Evolutionary conservation across 2,329 filamentous ascomycete species (phyloP), one percentile per base, ranked within the genome.

Genomic region (Epichloe sibirici): DNA sequence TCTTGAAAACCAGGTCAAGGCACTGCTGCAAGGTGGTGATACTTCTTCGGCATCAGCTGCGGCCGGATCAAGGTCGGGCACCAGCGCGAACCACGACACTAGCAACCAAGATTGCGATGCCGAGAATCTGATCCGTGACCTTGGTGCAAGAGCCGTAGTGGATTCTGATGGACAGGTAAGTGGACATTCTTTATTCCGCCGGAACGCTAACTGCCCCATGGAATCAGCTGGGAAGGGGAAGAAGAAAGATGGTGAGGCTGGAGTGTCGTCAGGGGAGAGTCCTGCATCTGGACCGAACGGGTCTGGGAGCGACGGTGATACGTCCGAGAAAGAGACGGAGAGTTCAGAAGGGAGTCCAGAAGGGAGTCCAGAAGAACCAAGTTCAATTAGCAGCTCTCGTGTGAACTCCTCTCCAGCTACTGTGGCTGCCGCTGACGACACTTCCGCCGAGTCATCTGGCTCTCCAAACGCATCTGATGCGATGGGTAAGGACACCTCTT

Each of bases 161-260:
- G 52, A 51, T 17, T 57, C 49, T 35, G 28, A 48, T 25, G 54
- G 56, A 11, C 34, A 57, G 53, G 63, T 65, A 55, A 60, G 63
- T 61, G 58, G 51, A 25, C 55, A 57, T 28, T 48, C 60, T 25
- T 47, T 59, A 12, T 56, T 57, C 37, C 57, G 53, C 25, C 55
- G 59, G 55, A 62, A 59, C 43, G 48, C 57, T 61, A 58, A 64
- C 56, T 64, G 61, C 61, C 56, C 54, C 43, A 53, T 60, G 57
- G 55, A 54, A 49, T 49, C 57, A 8, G 59, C 57, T n/a, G 50
- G 46, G 35, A 49, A 48, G 35, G 38, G 43, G 17, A 49, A 50
- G 42, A 37, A 35, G 42, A 11, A 39, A 28, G 15, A 11, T 11
- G 40, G 17, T 17, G n/a, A 40, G 38, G 25, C 38, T 44, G 42